Base-by-base conservation (phyloP, 306 rosid species). In the Senna tora region DNA sequence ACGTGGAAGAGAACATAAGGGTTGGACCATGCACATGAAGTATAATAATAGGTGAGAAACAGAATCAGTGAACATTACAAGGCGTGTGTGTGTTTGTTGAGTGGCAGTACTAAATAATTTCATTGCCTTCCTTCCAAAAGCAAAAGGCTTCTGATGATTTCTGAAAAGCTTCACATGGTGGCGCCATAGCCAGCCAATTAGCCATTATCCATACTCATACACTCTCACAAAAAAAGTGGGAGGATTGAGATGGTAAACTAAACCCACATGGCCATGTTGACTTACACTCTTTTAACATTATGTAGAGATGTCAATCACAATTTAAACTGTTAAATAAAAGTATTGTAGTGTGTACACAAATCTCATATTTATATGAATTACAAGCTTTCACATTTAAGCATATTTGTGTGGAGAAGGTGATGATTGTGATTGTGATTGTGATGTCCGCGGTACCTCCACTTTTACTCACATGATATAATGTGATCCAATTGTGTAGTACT, bases 161-260 rank as follows among this genome's bases (percentile, higher is more conserved):
- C 94, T 89, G 90, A 81, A 89, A 89, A 89, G 93, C 20, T 76
- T 71, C 94, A 87, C 96, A 72, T 87, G 92, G 80, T 45, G 69
- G 30, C 30, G 69, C 2, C 30, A 25, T 25, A 3, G 30, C 30
- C 30, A 25, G 30, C 30, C 30, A 25, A 25, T 25, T 25, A 25
- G 30, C 30, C 30, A 25, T 25, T 25, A 25, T 1, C 53, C 64
- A 39, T 73, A 33, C 67, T 28, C 15, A 33, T 11, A 9, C 69
- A 33, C 67, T 28, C 15, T 43, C 15, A 9, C 69, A 77, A 65
- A 74, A 75, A 80, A 56, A 75, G n/a, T 61, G 46, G 64, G 12
- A 7, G 39, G 71, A 59, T 30, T 71, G 22, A 62, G 34, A 62
- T 49, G 65, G 59, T 21, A 46, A 77, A 39, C 41, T 25, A 3